Evolutionary conservation across 495 filamentous ascomycete genomes (phyloP), one percentile per base, ranked within the genome.

Genomic region (Aspergillus affinis): DNA sequence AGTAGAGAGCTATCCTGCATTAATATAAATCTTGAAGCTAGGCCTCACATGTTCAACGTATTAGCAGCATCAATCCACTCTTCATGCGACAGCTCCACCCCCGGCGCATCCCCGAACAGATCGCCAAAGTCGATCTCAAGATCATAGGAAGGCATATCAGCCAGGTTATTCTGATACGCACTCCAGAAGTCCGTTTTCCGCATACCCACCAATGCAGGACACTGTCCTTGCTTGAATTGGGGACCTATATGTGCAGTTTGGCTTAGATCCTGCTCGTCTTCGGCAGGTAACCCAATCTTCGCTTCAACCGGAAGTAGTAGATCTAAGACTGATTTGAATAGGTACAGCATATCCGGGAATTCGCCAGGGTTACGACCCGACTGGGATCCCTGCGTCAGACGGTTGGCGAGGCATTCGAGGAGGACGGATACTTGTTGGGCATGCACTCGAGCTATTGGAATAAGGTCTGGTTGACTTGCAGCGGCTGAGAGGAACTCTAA

Each of bases 281-380:
- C 12, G 6, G 49, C 21, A 17, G 49, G 21, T 7, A 51, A 10
- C 23, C 21, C 36, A 12, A 41, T 41, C 12, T 41, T 41, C 4
- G 1, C 36, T 41, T 41, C 21, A 12, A 51, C 6, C 29, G 49
- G 49, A 29, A n/a, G 15, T 0, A 51, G 20, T 0, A 51, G 20
- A 9, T 26, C 23, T 21, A 51, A 15, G 21, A 51, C 21, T 3
- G 49, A 51, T 29, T 51, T 51, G 12, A 51, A 29, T 5, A 51
- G n/a, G 21, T 27, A 51, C 5, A 51, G 29, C 49, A 51, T 21
- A 29, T 51, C 49, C 6, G 49, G 49, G 5, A 29, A 51, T 29
- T 51, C 49, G 2, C 49, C 49, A 13, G 49, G 49, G 29, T 51
- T 51, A 23, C 21, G 49, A 15, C 49, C 49, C 13, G 49, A 51